These are phyloP conservation scores for Fusarium sp. DNA, from an alignment of 2,329 filamentous ascomycete genomes.

Conservation along the genomic window DNA sequence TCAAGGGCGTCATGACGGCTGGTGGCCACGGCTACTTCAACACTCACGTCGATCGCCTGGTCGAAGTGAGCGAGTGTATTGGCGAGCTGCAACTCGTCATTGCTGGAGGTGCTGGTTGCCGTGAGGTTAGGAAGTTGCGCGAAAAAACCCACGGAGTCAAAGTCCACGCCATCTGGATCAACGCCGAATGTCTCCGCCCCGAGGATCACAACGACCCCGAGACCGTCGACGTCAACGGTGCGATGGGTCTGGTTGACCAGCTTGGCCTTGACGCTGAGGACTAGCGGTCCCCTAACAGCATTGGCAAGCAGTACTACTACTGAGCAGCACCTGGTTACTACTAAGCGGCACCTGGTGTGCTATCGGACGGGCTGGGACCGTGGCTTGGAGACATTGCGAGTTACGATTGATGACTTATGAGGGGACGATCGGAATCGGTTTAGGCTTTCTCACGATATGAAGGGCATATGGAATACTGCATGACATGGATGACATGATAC, in stretches of 20 bases:
- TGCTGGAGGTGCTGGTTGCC: slow-evolving; percentile 62
- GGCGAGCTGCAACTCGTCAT: slow-evolving; percentile 60
- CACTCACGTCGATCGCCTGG: slow-evolving; percentile 55
- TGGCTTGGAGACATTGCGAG: neutral
- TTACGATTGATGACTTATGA: slow-evolving; percentile 9
- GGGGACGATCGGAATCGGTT: slow-evolving; percentile 4
- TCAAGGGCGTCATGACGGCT: slow-evolving; percentile 64
- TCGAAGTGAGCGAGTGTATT: slow-evolving; percentile 48
- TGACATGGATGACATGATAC: neutral
- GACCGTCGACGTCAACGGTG: slow-evolving; percentile 42
- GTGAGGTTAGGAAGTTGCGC: slow-evolving; percentile 51
- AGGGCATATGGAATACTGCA: neutral
- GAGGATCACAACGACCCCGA: slow-evolving; percentile 33
- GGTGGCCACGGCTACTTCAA: slow-evolving; percentile 59
- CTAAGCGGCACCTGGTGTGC: neutral
- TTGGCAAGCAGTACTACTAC: slow-evolving; percentile 41
- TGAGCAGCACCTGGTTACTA: neutral
- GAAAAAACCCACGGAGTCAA: slow-evolving; percentile 39
- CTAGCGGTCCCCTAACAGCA: slow-evolving; percentile 46
- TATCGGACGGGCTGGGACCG: neutral
- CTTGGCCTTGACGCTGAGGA: slow-evolving; percentile 39
- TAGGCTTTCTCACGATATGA: slow-evolving; percentile 1
- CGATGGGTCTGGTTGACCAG: slow-evolving; percentile 35
- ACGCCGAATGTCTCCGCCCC: slow-evolving; percentile 55
- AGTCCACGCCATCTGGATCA: slow-evolving; percentile 55